A percentile compares a stretch with the other conserved stretches of the same genome.
Evolutionary conservation across 208 protist species (phyloP).

Genomic region (Leishmania martiniquensis): DNA sequence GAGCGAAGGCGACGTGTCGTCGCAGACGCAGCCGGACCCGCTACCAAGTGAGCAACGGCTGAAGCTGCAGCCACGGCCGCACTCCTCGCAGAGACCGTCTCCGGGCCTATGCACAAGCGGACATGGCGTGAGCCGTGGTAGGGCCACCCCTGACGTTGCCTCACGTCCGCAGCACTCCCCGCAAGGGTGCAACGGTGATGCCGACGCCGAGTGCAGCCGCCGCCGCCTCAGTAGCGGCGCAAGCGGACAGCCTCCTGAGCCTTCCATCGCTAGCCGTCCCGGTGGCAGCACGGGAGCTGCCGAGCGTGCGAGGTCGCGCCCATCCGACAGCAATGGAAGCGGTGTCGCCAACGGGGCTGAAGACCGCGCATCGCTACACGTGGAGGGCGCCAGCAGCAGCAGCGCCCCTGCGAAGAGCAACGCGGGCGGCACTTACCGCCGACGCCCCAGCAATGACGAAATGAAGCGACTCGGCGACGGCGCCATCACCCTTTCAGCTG

Average conservation of each 20-base stretch:
- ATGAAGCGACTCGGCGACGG: not conserved
- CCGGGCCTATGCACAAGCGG: not conserved
- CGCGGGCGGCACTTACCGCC: not conserved
- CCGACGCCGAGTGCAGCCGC: not conserved
- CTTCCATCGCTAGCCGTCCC: not conserved
- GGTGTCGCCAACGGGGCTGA: not conserved
- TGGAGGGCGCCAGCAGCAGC: not conserved
- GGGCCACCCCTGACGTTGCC: not conserved
- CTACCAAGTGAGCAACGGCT: not conserved
- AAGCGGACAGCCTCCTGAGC: not conserved
- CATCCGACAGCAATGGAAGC: not conserved
- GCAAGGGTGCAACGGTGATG: not conserved
- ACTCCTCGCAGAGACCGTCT: not conserved
- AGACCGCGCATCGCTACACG: not conserved
- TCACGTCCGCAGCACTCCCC: not conserved
- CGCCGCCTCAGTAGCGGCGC: not conserved
- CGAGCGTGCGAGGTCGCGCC: not conserved
- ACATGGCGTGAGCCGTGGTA: not conserved
- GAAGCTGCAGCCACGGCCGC: not conserved
- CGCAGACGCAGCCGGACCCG: not conserved
- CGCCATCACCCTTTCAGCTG: not conserved
- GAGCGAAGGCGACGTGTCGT: not conserved
- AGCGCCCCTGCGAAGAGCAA: not conserved
- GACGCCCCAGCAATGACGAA: not conserved
- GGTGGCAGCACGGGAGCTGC: not conserved